Evolutionary conservation across 768 basidiomycete genomes (phyloP), one percentile per base, ranked within the genome.

Genomic region (Hericium alpestre): DNA sequence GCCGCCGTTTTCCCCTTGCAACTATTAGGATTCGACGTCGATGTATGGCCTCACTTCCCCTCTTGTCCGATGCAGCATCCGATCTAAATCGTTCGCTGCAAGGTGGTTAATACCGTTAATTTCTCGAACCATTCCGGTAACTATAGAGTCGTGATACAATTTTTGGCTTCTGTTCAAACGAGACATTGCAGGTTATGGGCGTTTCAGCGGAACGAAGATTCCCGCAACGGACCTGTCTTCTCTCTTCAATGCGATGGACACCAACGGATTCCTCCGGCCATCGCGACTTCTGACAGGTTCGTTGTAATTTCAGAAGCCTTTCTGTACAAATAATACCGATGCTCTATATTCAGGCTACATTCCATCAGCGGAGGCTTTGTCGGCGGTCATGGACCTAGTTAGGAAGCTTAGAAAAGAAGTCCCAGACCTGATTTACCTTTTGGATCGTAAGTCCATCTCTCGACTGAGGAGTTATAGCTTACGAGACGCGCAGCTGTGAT

Each of bases 1-100:
- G 86, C 86, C 9, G 86, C 87, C 0, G 79, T 83, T 5, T 88
- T 87, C 64, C 84, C 86, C 1, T 81, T 82, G 61, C 95, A 81
- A 76, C 90, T 77, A 59, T 80, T 98, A 48, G 95, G 93, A 11
- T 98, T 87, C 71, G 93, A 99, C 63, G 94, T 98, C 48, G 96
- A 99, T 75, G 92, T 91, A 69, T 70, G 80, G 72, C 52, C 57
- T 60, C 38, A 23, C 22, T 51, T 51, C 25, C 49, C 49, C 16
- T 54, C 47, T 32, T 50, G 38, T 41, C 32, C 48, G 50, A 16
- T 43, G 39, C 40, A 54, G 60, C 9, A 20, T 32, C 22, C 25
- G 39, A 23, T 23, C 13, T 53, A 27, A 23, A 50, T 49, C 10
- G 16, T 38, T 25, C 53, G 56, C 64, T 54, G 56, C 47, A 67